phyloP scores from a whole-genome alignment of 345 rosid species.

The Heritiera fomes region DNA sequence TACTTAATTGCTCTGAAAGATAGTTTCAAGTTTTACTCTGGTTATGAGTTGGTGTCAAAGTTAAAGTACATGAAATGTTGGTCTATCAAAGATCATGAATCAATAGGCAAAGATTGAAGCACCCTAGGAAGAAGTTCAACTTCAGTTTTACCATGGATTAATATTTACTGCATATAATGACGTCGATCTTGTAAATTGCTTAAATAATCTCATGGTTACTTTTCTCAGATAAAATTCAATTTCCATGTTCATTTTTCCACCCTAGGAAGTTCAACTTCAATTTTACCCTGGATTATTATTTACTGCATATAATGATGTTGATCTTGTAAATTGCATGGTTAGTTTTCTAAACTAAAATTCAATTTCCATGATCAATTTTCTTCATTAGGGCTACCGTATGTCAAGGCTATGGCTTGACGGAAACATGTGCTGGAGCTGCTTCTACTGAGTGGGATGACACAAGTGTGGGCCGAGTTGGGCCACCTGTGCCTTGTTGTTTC shows the following conservation, averaged over 20 bases:
- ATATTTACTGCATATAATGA: neutral
- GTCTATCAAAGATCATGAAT: neutral
- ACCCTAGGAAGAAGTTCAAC: neutral
- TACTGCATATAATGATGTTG: neutral
- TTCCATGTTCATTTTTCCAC: constrained; percentile 16
- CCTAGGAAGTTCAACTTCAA: neutral
- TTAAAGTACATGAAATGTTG: neutral
- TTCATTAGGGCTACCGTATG: constrained; percentile 70
- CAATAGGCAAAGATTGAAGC: neutral
- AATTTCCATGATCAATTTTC: constrained; percentile 17
- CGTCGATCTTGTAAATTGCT: neutral
- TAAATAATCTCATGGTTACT: neutral
- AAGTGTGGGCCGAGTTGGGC: constrained; percentile 84
- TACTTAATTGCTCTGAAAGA: neutral
- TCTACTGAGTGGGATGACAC: constrained; percentile 79
- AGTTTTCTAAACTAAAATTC: neutral
- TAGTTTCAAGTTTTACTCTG: neutral
- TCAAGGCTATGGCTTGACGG: constrained; percentile 96
- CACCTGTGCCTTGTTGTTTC: constrained; percentile 80
- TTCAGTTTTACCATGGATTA: neutral
- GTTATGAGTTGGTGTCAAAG: neutral
- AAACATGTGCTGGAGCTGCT: constrained; percentile 88
- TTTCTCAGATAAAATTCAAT: constrained; percentile 3
- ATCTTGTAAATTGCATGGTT: neutral
- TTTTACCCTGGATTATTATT: neutral